Evolutionary conservation across 2,329 filamentous ascomycete species (phyloP).

Genomic region (Bipolaris cookei): DNA sequence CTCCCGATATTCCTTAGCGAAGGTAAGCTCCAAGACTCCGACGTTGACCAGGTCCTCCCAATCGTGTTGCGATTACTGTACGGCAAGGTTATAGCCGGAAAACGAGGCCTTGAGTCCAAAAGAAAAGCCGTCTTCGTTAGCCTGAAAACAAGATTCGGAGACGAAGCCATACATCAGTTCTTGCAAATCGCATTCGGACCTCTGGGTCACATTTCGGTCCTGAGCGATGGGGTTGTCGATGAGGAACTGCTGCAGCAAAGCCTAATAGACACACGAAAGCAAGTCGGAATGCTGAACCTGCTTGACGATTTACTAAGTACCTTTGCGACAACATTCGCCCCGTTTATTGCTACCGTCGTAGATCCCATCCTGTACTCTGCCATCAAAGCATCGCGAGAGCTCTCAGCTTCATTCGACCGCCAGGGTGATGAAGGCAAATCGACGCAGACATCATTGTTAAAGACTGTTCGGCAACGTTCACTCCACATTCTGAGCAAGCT

Average conservation of each 20-base stretch:
- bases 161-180: conserved; percentile 78
- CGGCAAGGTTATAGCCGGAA: conserved; percentile 83
- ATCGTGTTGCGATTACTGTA: conserved; percentile 87
- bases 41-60: conserved; percentile 78
- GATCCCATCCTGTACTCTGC: conserved; percentile 83
- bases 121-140: conserved; percentile 76
- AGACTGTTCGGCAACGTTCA: conserved; percentile 71
- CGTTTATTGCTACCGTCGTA: conserved; percentile 72
- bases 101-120: conserved; percentile 80
- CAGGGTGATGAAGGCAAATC: conserved; percentile 32
- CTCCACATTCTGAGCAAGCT: conserved; percentile 82
- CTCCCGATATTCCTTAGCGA: conserved; percentile 81
- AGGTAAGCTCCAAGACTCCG: conserved; percentile 73
- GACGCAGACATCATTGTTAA: conserved; percentile 63
- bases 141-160: conserved; percentile 72
- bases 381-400: conserved; percentile 65
- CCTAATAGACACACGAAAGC: conserved; percentile 73
- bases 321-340: conserved; percentile 73
- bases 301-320: conserved; percentile 84
- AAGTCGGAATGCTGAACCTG: conserved; percentile 92
- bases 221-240: conserved; percentile 59
- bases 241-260: conserved; percentile 55
- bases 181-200: conserved; percentile 80
- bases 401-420: conserved; percentile 38
- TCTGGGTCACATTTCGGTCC: conserved; percentile 66